Percentiles rank a stretch among this genome's conserved stretches.
Evolutionary conservation across 805 yeast species (phyloP).

Genomic region (Yarrowia divulgata): DNA sequence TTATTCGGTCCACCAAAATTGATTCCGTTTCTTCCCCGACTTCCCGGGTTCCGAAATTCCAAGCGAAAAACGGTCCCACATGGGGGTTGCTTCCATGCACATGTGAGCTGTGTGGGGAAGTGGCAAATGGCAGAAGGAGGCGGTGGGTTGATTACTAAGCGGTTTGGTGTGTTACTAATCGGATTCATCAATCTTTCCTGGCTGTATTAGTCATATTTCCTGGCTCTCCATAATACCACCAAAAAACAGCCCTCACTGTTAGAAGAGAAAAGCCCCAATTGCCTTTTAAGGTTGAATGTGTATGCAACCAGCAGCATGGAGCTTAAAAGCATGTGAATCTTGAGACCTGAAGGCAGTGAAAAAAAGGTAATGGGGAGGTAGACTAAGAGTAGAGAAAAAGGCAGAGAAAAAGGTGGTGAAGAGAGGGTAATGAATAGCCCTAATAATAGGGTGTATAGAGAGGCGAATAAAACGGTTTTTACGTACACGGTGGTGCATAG

Average conservation of each 20-base stretch:
- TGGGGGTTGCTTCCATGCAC: not conserved
- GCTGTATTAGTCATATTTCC: too few relatives aligned
- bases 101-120: conserved; percentile 3
- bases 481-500: too few relatives aligned
- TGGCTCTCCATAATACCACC: too few relatives aligned
- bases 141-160: not conserved
- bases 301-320: not conserved
- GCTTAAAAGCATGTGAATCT: conserved; percentile 10
- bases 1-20: not conserved
- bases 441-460: too few relatives aligned
- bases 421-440: too few relatives aligned
- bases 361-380: too few relatives aligned
- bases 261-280: too few relatives aligned
- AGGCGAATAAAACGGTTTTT: too few relatives aligned
- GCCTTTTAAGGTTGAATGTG: not conserved
- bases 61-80: conserved; percentile 12
- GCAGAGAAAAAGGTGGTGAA: not conserved
- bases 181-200: too few relatives aligned
- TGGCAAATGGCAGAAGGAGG: not conserved
- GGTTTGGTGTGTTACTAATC: too few relatives aligned
- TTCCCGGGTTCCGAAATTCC: not conserved
- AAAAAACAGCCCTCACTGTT: too few relatives aligned
- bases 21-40: too few relatives aligned
- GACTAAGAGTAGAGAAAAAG: not conserved
- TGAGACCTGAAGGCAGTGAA: not conserved